These are phyloP conservation scores for Suhomyces atakaporum DNA, from an alignment of 1,139 yeast species.

Conservation along the genomic window DNA sequence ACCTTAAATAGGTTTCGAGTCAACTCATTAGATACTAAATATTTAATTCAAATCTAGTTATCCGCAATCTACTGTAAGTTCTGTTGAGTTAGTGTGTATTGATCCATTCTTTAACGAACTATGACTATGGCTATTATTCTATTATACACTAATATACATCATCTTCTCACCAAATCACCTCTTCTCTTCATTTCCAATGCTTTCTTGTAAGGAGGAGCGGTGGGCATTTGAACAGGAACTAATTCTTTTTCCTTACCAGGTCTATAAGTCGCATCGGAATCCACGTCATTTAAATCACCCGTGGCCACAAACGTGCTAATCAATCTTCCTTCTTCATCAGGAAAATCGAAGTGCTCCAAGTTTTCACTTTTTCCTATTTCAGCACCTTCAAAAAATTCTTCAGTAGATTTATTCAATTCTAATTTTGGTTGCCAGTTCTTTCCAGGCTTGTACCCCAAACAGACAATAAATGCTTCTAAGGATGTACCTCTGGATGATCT, in stretches of 20 bases:
- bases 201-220: conserved; percentile 93
- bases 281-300: conserved; percentile 84
- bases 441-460: conserved; percentile 82
- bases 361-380: conserved; percentile 57
- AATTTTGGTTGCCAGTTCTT: conserved; percentile 75
- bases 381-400: conserved; percentile 75
- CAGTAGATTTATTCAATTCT: conserved; percentile 63
- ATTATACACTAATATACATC: conserved; percentile 9
- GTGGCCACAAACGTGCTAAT: conserved; percentile 92
- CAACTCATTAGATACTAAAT: no score
- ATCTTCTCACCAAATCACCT: conserved; percentile 51
- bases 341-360: conserved; percentile 42
- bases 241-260: conserved; percentile 55
- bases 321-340: conserved; percentile 58
- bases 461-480: conserved; percentile 89
- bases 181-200: conserved; percentile 86
- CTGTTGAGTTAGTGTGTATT: no score
- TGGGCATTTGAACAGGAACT: conserved; percentile 92
- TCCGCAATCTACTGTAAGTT: no score
- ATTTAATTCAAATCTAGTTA: no score
- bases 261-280: conserved; percentile 93
- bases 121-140: no score
- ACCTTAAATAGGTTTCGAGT: no score
- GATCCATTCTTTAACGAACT: no score
- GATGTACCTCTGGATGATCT: conserved; percentile 93